Conservation (phyloP, 139 green algal genomes). For the Helicosporidium sp. region DNA sequence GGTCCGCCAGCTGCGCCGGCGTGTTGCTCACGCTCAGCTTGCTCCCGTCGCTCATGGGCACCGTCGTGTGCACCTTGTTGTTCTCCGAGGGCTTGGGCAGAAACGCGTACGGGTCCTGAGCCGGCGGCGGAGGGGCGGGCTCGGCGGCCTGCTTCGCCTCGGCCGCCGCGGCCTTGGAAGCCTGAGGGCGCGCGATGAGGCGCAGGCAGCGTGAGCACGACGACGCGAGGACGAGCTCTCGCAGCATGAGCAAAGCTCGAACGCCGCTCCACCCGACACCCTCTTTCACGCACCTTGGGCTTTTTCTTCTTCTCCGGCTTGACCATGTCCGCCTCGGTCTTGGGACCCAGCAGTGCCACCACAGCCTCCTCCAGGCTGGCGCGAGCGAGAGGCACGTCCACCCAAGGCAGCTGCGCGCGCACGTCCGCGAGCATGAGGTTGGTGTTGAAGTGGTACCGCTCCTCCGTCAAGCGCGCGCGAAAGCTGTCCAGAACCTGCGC, state of each 20-base stretch:
- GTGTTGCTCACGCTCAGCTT: constrained; percentile 70
- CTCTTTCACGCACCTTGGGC: constrained; percentile 3
- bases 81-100: constrained; percentile 63
- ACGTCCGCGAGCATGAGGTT: constrained; percentile 48
- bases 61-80: constrained; percentile 51
- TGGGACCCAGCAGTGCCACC: constrained; percentile 53
- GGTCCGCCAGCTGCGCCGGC: constrained; percentile 42
- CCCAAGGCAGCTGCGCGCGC: constrained; percentile 51
- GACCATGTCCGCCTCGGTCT: constrained; percentile 59
- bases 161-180: too few relatives aligned
- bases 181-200: too few relatives aligned
- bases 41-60: constrained; percentile 24
- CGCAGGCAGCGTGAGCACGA: too few relatives aligned
- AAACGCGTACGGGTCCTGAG: constrained; percentile 63
- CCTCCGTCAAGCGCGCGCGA: constrained; percentile 32
- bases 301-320: constrained; percentile 60
- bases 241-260: too few relatives aligned
- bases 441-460: constrained; percentile 55
- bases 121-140: constrained; percentile 6
- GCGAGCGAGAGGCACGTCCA: constrained; percentile 39
- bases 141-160: constrained; percentile 2
- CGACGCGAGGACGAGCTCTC: too few relatives aligned
- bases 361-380: constrained; percentile 29
- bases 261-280: not conserved
- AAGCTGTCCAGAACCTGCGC: constrained; percentile 27